Base-by-base conservation (phyloP, 106 monocot species). In the Allium fistulosum region DNA sequence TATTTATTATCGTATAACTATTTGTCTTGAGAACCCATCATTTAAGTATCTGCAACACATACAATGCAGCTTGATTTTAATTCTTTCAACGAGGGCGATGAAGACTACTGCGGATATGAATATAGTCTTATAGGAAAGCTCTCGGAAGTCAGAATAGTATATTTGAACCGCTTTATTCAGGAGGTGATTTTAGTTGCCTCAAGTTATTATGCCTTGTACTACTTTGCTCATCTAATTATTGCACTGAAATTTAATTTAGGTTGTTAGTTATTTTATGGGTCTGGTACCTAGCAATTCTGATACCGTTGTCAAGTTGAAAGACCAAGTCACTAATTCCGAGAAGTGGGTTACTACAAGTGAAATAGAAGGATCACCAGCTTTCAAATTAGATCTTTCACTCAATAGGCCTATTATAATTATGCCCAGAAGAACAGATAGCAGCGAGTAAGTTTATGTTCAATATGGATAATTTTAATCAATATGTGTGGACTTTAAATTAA, bases 101-200 rank as follows among this genome's bases (percentile, higher is more conserved):
- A 93, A 66, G 99, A 90, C 71, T 99, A 90, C 65, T 48, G 18
- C 58, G 93, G 93, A 65, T 99, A 81, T 80, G 99, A 99, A 68
- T 99, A 93, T 81, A 87, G 99, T 65, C 92, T 99, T 48, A 69
- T 27, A 66, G 99, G 92, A 17, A 71, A 99, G 69, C 82, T 99
- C 62, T 99, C 99, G 77, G 99, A 99, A 93, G 86, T 99, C 63
- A 77, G 90, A 62, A 81, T 99, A 71, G 77, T 99, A 12, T 99
- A 90, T 69, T 75, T 99, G 73, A 90, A 99, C 62, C 92, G 99
- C 62, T 99, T 99, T 81, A 71, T 99, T 52, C 84, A 90, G 78
- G 99, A 99, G 90, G 99, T 90, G 76, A 77, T 65, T 11, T 64
- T 37, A 37, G 37, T 37, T 37, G 37, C 37, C 5, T 37, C 37